A percentile compares a stretch with the other conserved stretches of the same genome.
These are phyloP conservation scores for Termitomyces eurrhizus DNA, from an alignment of 768 basidiomycete species.

Conservation along the genomic window DNA sequence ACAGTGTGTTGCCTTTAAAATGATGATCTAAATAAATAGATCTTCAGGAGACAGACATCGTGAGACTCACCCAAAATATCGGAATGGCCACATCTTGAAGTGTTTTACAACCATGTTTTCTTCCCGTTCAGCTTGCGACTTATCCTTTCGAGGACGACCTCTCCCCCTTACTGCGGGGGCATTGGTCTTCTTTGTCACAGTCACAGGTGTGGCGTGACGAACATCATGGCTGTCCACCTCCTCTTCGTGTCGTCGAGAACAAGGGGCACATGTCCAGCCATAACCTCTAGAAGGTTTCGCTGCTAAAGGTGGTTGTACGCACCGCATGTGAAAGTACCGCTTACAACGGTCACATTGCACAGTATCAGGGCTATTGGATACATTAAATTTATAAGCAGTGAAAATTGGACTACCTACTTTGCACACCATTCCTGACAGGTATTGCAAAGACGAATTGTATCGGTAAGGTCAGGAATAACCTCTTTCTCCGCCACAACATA, in stretches of 20 bases:
- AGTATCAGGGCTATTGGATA: constrained; percentile 61
- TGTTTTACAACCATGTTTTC: constrained; percentile 77
- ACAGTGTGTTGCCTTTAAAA: constrained; percentile 74
- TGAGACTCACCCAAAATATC: constrained; percentile 88
- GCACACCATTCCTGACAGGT: constrained; percentile 89
- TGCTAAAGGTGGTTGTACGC: constrained; percentile 85
- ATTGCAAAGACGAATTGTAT: constrained; percentile 78
- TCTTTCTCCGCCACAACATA: constrained; percentile 96
- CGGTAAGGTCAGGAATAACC: constrained; percentile 85
- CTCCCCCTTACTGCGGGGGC: constrained; percentile 70
- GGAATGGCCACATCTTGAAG: constrained; percentile 90
- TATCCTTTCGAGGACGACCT: constrained; percentile 77
- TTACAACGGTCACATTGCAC: constrained; percentile 92
- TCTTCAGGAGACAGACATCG: constrained; percentile 3
- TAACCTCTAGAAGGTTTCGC: constrained; percentile 95
- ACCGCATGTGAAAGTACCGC: constrained; percentile 91
- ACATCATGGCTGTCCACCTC: constrained; percentile 75
- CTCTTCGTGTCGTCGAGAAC: constrained; percentile 83
- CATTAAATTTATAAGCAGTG: constrained; percentile 8
- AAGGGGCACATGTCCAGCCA: constrained; percentile 96
- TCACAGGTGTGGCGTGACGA: constrained; percentile 49
- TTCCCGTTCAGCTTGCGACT: constrained; percentile 67
- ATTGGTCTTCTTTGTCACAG: constrained; percentile 50
- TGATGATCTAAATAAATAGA: not conserved
- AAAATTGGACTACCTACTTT: constrained; percentile 48